These are phyloP conservation scores for Pleurotus salmoneostramineus DNA, from an alignment of 768 basidiomycete species.

Conservation along the genomic window DNA sequence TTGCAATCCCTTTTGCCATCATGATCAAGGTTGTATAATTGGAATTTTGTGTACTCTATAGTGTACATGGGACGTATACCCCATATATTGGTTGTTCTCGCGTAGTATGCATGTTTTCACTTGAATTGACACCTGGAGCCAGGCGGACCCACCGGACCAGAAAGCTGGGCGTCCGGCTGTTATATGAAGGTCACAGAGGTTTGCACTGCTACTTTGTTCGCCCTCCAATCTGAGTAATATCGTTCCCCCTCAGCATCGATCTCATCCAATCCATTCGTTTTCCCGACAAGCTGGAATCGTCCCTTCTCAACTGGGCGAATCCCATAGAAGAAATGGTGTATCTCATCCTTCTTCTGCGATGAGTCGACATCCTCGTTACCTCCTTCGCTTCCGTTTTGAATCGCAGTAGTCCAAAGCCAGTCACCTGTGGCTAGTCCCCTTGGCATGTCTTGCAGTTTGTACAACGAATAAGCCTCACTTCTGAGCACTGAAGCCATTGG, in stretches of 20 bases:
- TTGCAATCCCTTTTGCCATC: too few species aligned
- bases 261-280: not conserved
- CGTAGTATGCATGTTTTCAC: too few species aligned
- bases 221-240: not conserved
- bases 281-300: not conserved
- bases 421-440: not conserved
- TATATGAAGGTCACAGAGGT: too few species aligned
- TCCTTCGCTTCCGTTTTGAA: not conserved
- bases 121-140: too few species aligned
- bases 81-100: too few species aligned
- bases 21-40: too few species aligned
- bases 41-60: too few species aligned
- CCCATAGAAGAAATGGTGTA: not conserved
- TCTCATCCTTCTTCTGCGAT: not conserved
- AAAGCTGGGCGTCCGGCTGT: too few species aligned
- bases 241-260: not conserved
- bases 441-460: not conserved
- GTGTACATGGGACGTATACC: too few species aligned
- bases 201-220: too few species aligned
- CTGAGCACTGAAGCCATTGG: not conserved
- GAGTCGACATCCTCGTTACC: not conserved
- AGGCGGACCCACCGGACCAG: too few species aligned
- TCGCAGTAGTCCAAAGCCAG: not conserved
- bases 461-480: not conserved
- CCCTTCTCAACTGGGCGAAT: not conserved